phyloP scores from a whole-genome alignment of 768 basidiomycete genomes.

The Tricholoma saponaceum region DNA sequence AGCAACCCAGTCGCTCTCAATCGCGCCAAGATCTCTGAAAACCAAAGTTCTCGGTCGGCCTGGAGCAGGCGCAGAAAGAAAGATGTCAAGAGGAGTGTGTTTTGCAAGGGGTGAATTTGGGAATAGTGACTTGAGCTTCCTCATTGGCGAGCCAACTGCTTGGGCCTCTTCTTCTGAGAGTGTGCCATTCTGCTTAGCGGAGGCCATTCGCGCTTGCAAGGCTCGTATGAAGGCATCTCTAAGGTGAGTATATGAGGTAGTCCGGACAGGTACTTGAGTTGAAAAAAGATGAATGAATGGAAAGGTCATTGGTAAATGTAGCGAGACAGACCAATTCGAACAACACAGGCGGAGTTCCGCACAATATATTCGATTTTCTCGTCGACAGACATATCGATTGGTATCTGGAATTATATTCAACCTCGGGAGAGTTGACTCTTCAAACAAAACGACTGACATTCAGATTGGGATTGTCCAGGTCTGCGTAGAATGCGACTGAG shows the following conservation, averaged over 20 bases:
- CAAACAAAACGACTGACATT: conserved; percentile 33
- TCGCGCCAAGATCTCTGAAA: conserved; percentile 67
- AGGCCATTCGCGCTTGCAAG: conserved; percentile 54
- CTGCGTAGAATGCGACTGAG: conserved; percentile 87
- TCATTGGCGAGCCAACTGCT: conserved; percentile 56
- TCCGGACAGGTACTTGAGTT: conserved; percentile 68
- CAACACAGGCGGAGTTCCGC: conserved; percentile 61
- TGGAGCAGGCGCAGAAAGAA: conserved; percentile 54
- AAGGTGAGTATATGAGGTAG: conserved; percentile 73
- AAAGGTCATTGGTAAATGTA: not conserved
- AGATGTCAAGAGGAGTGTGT: conserved; percentile 63
- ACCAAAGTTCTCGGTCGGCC: conserved; percentile 51
- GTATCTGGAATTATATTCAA: conserved; percentile 36
- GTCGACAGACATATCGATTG: conserved; percentile 50
- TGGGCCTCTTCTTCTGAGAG: conserved; percentile 59
- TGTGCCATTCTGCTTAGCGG: conserved; percentile 45
- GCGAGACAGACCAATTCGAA: conserved; percentile 60
- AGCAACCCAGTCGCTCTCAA: conserved; percentile 74
- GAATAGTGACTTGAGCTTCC: conserved; percentile 73
- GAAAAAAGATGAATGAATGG: not conserved
- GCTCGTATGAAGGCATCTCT: conserved; percentile 82
- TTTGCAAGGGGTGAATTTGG: conserved; percentile 67
- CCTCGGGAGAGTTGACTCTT: not conserved
- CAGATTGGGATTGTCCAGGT: conserved; percentile 62
- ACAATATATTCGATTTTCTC: conserved; percentile 71